Conservation (phyloP, 2,329 filamentous ascomycete genomes). For the Paecilomyces sp. region DNA sequence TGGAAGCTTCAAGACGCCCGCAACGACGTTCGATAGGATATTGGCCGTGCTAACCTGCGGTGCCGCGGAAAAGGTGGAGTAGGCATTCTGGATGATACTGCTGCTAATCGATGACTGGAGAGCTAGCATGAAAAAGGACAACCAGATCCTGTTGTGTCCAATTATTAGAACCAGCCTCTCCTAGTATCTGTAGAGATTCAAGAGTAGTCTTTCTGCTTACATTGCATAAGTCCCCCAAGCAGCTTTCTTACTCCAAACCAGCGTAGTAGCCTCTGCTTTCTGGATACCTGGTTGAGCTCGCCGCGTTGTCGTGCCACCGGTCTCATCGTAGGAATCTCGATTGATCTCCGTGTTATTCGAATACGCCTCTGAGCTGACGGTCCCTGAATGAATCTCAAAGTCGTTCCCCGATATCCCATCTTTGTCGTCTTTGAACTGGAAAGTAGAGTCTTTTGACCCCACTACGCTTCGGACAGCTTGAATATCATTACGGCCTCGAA, state of each 20-base stretch:
- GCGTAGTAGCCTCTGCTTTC: slow-evolving; percentile 36
- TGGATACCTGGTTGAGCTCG: slow-evolving; percentile 23
- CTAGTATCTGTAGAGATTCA: background rate
- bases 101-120: slow-evolving; percentile 22
- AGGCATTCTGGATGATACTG: slow-evolving; percentile 20
- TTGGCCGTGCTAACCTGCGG: slow-evolving; percentile 8
- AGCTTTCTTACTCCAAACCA: slow-evolving; percentile 32
- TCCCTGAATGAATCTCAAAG: background rate
- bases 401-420: background rate
- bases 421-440: background rate
- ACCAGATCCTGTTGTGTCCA: slow-evolving; percentile 23
- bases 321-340: background rate
- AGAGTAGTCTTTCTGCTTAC: slow-evolving; percentile 11
- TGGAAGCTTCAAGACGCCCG: slow-evolving; percentile 49
- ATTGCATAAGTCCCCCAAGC: slow-evolving; percentile 25
- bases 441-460: background rate
- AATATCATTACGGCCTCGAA: background rate
- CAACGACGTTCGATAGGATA: slow-evolving; percentile 31
- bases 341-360: background rate
- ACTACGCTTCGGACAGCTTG: background rate
- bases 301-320: slow-evolving; percentile 2
- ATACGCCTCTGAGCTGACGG: background rate
- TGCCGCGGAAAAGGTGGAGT: slow-evolving; percentile 18
- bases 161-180: background rate
- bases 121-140: slow-evolving; percentile 29